A percentile compares a stretch with the other conserved stretches of the same genome.
These are phyloP conservation scores for Testicularia cyperi DNA, from an alignment of 1,284 basidiomycete genomes.

Conservation along the genomic window DNA sequence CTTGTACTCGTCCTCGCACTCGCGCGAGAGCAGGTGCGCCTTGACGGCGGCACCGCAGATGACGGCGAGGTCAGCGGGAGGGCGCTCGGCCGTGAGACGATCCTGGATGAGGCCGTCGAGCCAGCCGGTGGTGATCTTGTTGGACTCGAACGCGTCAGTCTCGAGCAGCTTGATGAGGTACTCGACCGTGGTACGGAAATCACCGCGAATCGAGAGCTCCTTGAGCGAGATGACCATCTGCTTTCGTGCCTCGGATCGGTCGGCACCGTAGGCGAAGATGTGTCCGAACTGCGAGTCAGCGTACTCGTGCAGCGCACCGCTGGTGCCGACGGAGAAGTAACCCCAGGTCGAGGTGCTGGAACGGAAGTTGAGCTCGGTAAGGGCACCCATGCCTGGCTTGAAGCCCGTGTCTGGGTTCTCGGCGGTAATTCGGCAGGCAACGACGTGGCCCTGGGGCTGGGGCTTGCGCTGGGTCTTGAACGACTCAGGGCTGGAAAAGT, in stretches of 20 bases:
- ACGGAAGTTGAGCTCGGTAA: constrained; percentile 99
- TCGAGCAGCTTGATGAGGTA: constrained; percentile 91
- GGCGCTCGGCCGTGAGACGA: constrained; percentile 94
- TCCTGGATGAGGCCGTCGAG: constrained; percentile 92
- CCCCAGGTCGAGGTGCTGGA: constrained; percentile 89
- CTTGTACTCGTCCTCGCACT: constrained; percentile 90
- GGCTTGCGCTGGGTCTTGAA: constrained; percentile 90
- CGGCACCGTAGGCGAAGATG: constrained; percentile 97
- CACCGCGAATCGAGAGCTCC: constrained; percentile 96
- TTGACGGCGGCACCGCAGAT: constrained; percentile 93
- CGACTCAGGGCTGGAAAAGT: constrained; percentile 74
- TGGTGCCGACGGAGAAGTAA: constrained; percentile 91
- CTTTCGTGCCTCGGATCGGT: constrained; percentile 91
- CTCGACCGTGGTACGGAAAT: constrained; percentile 98
- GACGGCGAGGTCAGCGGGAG: constrained; percentile 86
- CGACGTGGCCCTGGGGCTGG: constrained; percentile 94
- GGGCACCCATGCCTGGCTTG: constrained; percentile 94
- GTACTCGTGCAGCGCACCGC: constrained; percentile 97
- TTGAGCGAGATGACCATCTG: constrained; percentile 99
- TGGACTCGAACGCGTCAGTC: constrained; percentile 92
- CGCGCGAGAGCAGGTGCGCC: constrained; percentile 84
- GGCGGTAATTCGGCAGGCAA: constrained; percentile 98
- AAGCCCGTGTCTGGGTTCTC: constrained; percentile 99
- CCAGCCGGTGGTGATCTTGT: constrained; percentile 98
- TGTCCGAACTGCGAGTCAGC: constrained; percentile 82